phyloP scores from a whole-genome alignment of 2,329 filamentous ascomycete genomes.

The Calonectria henricotiae region DNA sequence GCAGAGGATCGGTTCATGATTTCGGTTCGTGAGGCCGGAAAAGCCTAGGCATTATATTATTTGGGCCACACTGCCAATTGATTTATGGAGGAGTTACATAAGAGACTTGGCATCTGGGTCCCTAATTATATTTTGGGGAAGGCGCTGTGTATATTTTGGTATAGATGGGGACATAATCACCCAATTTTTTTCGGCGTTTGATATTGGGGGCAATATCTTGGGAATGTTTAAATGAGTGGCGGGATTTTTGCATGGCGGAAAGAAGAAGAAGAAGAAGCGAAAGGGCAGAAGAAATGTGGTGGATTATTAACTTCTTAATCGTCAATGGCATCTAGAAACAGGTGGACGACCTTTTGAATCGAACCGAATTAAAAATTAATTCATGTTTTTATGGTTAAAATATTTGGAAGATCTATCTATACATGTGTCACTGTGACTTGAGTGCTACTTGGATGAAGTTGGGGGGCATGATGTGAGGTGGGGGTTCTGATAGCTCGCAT shows the following conservation, averaged over 20 bases:
- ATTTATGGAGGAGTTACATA: constrained; percentile 37
- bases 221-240: constrained; percentile 29
- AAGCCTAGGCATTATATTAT: constrained; percentile 48
- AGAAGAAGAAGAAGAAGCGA: constrained; percentile 27
- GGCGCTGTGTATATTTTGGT: constrained; percentile 49
- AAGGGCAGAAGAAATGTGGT: constrained; percentile 38
- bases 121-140: constrained; percentile 12
- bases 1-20: constrained; percentile 66
- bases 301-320: constrained; percentile 38
- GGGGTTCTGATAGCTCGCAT: no score
- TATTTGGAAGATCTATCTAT: background rate
- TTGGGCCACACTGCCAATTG: constrained; percentile 31
- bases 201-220: constrained; percentile 43
- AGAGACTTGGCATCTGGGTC: constrained; percentile 28
- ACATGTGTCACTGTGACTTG: no score
- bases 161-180: constrained; percentile 50
- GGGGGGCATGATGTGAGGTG: no score
- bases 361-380: constrained; percentile 28
- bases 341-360: constrained; percentile 47
- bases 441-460: no score
- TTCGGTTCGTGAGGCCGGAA: constrained; percentile 58
- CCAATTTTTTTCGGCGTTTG: constrained; percentile 50
- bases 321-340: constrained; percentile 38
- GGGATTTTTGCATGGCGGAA: constrained; percentile 38
- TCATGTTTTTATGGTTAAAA: constrained; percentile 1